Base-by-base conservation (phyloP, 2,329 filamentous ascomycete species). In the Ploettnerulaceae sp. region DNA sequence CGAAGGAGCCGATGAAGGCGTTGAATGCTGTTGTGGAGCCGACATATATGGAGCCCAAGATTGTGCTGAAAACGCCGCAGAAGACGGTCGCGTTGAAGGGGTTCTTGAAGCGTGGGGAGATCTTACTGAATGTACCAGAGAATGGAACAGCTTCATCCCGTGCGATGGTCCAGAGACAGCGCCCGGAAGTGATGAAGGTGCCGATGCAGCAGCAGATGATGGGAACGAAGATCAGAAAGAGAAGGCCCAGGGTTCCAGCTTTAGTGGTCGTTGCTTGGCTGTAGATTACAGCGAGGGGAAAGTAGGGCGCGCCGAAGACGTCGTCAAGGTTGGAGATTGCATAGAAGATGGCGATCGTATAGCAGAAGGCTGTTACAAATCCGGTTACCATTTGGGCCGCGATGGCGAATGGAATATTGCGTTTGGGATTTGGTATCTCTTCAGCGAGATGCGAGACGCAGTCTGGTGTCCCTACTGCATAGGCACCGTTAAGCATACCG, bases 221-320 rank as follows among this genome's bases (percentile, higher is more conserved):
- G 2, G 75, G 71, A 0, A 81, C 60, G 52, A 77, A 71, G 21
- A 77, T 69, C 2, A 84, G 68, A 24, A 75, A 62, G 0, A 79
- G 66, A 3, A 81, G 62, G 0, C 73, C 75, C 0, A 73, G 69
- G 0, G 76, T 72, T 1, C 75, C 77, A 0, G 67, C 68, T 0
- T 65, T 66, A 1, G 71, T 73, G 0, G 72, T 70, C 0, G 76
- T 79, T 0, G 75, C 76, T 61, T 81, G 77, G 20, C 61, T 69
- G 62, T 86, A 87, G 48, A 87, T 81, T 42, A 81, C 77, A 5
- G 80, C 77, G 9, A 86, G 75, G 0, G 84, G 83, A 55, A 81
- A 83, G 24, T 72, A 73, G 46, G 68, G 66, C 14, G 71, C 67
- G 6, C 66, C 60, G 36, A 77, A 69, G 35, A 81, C 72, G 17